A percentile compares a stretch with the other conserved stretches of the same genome.
These are phyloP conservation scores for Starmerella bombi DNA, from an alignment of 805 yeast species.

Conservation along the genomic window DNA sequence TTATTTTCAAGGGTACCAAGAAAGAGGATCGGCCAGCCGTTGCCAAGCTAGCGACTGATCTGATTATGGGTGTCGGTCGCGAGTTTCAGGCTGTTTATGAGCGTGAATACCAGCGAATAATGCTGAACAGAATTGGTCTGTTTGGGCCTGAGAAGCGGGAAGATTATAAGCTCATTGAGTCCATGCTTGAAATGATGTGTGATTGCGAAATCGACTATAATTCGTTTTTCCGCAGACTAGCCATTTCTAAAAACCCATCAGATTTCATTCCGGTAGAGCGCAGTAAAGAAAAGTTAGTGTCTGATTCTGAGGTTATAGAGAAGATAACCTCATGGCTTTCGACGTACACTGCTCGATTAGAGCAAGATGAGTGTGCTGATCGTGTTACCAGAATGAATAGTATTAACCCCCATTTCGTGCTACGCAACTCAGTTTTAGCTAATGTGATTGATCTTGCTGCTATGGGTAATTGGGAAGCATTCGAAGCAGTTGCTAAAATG, in stretches of 20 bases:
- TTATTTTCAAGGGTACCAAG: slow-evolving; percentile 27
- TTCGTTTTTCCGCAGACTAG: slow-evolving; percentile 57
- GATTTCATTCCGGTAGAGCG: slow-evolving; percentile 27
- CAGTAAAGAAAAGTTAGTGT: slow-evolving; percentile 24
- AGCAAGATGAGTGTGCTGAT: slow-evolving; percentile 29
- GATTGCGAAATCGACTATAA: slow-evolving; percentile 64
- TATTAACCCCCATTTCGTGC: slow-evolving; percentile 67
- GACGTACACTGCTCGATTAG: slow-evolving; percentile 35
- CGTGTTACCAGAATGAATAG: slow-evolving; percentile 34
- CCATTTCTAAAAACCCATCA: slow-evolving; percentile 19
- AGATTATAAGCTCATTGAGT: slow-evolving; percentile 35
- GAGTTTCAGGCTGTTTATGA: slow-evolving; percentile 53
- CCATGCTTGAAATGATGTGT: slow-evolving; percentile 48
- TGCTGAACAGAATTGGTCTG: slow-evolving; percentile 62
- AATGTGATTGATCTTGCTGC: slow-evolving; percentile 57
- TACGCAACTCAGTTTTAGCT: slow-evolving; percentile 75
- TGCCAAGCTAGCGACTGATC: slow-evolving; percentile 48
- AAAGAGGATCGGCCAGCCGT: slow-evolving; percentile 37
- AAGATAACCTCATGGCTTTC: slow-evolving; percentile 44
- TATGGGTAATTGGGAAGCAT: slow-evolving; percentile 36
- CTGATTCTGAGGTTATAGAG: slow-evolving; percentile 29
- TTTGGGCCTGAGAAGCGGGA: slow-evolving; percentile 29
- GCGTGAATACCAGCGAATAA: slow-evolving; percentile 40
- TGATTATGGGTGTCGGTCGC: slow-evolving; percentile 50
- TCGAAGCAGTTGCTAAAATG: slow-evolving; percentile 58